Evolutionary conservation across 1,139 yeast species (phyloP), one percentile per base, ranked within the genome.

Genomic region (Zygoascus meyerae): DNA sequence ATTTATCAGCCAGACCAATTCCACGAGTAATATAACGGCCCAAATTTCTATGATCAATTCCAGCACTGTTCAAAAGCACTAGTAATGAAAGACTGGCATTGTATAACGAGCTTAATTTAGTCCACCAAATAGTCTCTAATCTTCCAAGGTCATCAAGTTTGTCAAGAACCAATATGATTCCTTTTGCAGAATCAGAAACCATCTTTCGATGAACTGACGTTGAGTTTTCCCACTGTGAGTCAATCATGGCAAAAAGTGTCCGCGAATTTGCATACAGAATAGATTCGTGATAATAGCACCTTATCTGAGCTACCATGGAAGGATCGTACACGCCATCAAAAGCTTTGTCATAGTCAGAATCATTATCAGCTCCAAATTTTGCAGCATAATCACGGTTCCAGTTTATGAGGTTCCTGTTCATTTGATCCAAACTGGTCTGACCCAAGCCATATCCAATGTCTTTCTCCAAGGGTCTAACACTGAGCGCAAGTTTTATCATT

Each of bases 71-170:
- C 29, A 79, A 67, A 46, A 79, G 59, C 2, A 76, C 66, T 6
- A 80, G 58, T 21, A 75, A 63, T 36, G 66, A 66, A 8, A 76
- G 61, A 1, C 81, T 79, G 2, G 72, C 71, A 43, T 71, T 70
- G 56, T 77, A 76, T 9, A 78, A 58, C 11, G 75, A 57, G 2
- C 74, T 63, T 41, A 81, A 60, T 14, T 69, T 70, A 42, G 71
- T 55, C 70, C 78, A 76, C 86, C 86, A 80, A 2, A 84, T 83
- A 1, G 73, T 62, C 47, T 45, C 42, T 26, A 61, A 45, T 18
- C 52, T 51, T 10, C 56, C 55, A 6, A 45, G 41, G 30, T 48
- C 46, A 42, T 60, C 49, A 21, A 69, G 65, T 2, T 70, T 69
- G n/a, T 66, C 60, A 17, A 69, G 63, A 26, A 73, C 56, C 42